phyloP scores from a whole-genome alignment of 345 rosid genomes.

The Clausena lansium region DNA sequence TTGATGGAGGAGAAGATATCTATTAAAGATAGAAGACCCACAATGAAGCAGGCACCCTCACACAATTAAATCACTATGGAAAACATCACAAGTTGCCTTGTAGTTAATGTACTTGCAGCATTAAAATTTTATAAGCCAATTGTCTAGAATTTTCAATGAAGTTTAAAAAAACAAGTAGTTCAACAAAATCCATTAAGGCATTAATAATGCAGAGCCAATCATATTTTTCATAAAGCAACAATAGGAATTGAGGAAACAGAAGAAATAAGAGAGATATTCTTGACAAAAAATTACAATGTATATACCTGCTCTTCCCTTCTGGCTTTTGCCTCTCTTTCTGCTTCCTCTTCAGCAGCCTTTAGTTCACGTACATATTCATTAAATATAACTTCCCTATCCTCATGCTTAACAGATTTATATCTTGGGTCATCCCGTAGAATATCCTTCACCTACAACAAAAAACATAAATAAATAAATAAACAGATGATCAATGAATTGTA shows the following conservation, averaged over 20 bases:
- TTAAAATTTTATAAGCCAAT: too few relatives aligned
- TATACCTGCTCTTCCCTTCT: constrained; percentile 83
- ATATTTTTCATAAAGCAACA: background rate
- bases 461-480: background rate
- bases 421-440: constrained; percentile 79
- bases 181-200: background rate
- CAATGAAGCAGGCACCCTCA: background rate
- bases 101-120: background rate
- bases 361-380: constrained; percentile 75
- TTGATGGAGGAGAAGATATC: background rate
- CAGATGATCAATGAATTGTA: background rate
- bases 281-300: background rate
- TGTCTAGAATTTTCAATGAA: too few relatives aligned
- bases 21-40: background rate
- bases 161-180: background rate
- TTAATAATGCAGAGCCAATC: background rate
- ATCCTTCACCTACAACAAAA: constrained; percentile 70
- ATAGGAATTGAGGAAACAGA: background rate
- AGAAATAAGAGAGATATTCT: background rate
- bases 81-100: background rate
- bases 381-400: constrained; percentile 77
- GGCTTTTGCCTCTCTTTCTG: constrained; percentile 59
- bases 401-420: constrained; percentile 71
- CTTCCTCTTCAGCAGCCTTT: constrained; percentile 66
- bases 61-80: background rate